Conservation (phyloP, 1,284 basidiomycete species). For the Peniophora sp. region DNA sequence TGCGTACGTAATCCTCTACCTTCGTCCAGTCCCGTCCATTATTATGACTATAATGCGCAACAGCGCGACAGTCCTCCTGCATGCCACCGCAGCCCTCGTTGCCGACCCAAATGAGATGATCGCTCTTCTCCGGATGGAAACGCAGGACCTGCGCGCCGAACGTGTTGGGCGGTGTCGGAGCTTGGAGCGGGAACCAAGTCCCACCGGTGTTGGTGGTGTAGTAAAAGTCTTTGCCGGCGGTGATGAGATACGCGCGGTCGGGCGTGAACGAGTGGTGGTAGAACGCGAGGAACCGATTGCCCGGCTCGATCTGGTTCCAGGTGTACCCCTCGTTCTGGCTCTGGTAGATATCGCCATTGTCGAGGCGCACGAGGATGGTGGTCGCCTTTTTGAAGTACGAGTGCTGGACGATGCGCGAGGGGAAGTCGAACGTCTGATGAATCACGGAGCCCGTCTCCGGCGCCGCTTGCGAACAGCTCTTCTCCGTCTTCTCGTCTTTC, state of each 20-base stretch:
- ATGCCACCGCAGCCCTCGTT: conserved; percentile 53
- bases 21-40: conserved; percentile 75
- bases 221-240: conserved; percentile 55
- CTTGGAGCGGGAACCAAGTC: conserved; percentile 57
- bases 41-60: conserved; percentile 67
- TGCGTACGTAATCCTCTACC: conserved; percentile 83
- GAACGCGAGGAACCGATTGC: conserved; percentile 70
- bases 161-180: conserved; percentile 71
- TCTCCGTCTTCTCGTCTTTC: conserved; percentile 67
- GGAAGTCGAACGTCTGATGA: conserved; percentile 70
- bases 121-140: conserved; percentile 80
- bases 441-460: conserved; percentile 67
- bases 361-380: conserved; percentile 79
- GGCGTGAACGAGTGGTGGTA: conserved; percentile 76
- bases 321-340: conserved; percentile 92
- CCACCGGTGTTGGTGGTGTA: conserved; percentile 82
- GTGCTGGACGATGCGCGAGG: conserved; percentile 64
- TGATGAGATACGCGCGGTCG: conserved; percentile 89
- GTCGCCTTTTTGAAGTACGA: conserved; percentile 78
- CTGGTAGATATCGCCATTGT: conserved; percentile 81
- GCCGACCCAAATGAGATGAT: conserved; percentile 89
- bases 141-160: conserved; percentile 74
- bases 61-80: conserved; percentile 53
- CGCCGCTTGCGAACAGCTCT: conserved; percentile 73
- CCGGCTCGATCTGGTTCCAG: conserved; percentile 64